Conservation (phyloP, 176 grass and related monocot species). For the Secale cereale region DNA sequence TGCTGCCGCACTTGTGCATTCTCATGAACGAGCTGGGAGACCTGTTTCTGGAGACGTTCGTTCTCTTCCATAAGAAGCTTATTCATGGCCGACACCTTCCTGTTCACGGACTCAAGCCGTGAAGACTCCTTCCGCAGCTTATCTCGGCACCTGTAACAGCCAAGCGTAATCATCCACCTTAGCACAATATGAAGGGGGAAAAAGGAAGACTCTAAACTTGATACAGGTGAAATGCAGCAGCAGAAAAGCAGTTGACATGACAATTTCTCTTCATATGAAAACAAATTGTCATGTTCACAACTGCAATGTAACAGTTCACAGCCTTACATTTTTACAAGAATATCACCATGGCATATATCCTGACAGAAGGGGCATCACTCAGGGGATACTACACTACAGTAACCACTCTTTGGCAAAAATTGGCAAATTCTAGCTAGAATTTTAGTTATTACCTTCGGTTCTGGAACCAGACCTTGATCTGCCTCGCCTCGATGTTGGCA, state of each 20-base stretch:
- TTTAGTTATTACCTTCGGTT: conserved; percentile 70
- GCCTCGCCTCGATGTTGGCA: conserved; percentile 84
- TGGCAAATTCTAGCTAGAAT: neutral
- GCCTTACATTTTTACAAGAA: neutral
- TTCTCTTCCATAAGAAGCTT: conserved; percentile 99
- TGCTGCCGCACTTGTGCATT: conserved; percentile 88
- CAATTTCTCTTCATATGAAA: neutral
- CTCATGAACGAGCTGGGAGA: conserved; percentile 89
- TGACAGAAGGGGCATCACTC: neutral
- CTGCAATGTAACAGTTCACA: neutral
- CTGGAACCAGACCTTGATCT: conserved; percentile 99
- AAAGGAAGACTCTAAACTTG: neutral
- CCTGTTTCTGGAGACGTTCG: conserved; percentile 96
- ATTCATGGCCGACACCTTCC: conserved; percentile 91
- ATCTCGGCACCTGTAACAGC: conserved; percentile 69
- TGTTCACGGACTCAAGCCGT: conserved; percentile 84
- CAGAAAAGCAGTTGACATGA: neutral
- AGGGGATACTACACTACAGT: neutral
- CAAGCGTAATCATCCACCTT: neutral
- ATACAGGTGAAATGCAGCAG: neutral
- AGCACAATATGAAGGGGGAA: neutral
- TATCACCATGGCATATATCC: neutral
- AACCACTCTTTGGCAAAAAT: neutral
- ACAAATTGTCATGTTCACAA: neutral
- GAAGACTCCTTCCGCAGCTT: conserved; percentile 90